Evolutionary conservation across 352 stramenopile species (phyloP), one percentile per base, ranked within the genome.

Genomic region (Peronosclerospora sorghi): DNA sequence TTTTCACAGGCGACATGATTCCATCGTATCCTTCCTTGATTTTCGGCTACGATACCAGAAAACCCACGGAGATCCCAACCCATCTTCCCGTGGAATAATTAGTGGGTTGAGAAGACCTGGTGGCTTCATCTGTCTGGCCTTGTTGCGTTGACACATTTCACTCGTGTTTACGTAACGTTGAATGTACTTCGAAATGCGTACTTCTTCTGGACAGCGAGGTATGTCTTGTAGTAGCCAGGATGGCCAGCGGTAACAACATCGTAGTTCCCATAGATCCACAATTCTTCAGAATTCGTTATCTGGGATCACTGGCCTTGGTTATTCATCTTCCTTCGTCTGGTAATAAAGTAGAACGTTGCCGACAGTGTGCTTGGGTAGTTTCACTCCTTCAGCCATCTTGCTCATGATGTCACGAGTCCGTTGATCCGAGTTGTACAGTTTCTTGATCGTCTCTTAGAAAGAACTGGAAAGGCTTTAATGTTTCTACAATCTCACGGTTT

Each of bases 171-270:
- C n/a, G n/a, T n/a, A n/a, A n/a, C n/a, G n/a, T n/a, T n/a, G n/a
- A n/a, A n/a, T n/a, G 10, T 54, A 54, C 43, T 53, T 58, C 18
- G 15, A 21, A 58, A 45, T 6, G 15, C 30, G n/a, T 42, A 42
- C 30, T 45, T 41, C 9, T 18, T 14, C 3, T 18, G 39, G 17
- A 48, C 38, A 13, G 26, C 34, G 6, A 48, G 0, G 14, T 48
- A 45, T 1, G 47, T 45, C 18, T 55, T 55, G 41, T 38, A 56
- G n/a, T 27, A 51, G 0, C 26, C 13, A 30, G 47, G 24, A 29
- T 55, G 24, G 9, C 34, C 32, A 26, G 47, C 39, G 8, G 30
- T 24, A 0, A 43, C 18, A 24, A 14, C 23, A 35, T 50, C 41
- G 14, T 46, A 35, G 8, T 56, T 51, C 9, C 51, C 30, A 47